Percentiles rank a stretch among this genome's conserved stretches.
Evolutionary conservation across 495 filamentous ascomycete species (phyloP).

Genomic region (Choiromyces venosus): DNA sequence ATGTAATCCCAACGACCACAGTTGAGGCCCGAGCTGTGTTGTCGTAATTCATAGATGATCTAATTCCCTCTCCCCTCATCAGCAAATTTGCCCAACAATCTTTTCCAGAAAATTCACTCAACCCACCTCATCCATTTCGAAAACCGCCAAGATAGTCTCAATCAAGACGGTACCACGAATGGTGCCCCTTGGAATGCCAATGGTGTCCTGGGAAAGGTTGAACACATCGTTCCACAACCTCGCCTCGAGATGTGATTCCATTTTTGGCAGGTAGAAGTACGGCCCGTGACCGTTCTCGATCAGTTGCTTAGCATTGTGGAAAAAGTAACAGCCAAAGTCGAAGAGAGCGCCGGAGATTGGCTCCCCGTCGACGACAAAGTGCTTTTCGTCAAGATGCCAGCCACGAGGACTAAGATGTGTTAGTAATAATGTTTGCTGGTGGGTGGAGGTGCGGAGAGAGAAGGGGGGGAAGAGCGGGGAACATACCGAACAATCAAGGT

Average conservation of each 20-base stretch:
- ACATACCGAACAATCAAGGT: constrained; percentile 69
- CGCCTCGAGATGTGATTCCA: constrained; percentile 97
- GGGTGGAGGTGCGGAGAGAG: neutral
- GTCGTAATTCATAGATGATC: constrained; percentile 98
- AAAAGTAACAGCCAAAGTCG: constrained; percentile 99
- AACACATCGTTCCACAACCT: constrained; percentile 98
- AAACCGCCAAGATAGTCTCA: constrained; percentile 97
- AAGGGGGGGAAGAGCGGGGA: neutral
- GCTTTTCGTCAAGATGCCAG: constrained; percentile 97
- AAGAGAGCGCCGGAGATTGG: constrained; percentile 90
- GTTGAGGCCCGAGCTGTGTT: constrained; percentile 94
- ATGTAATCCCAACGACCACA: constrained; percentile 99
- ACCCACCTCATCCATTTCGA: constrained; percentile 91
- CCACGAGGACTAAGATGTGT: constrained; percentile 56
- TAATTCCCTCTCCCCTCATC: constrained; percentile 35
- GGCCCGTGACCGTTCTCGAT: constrained; percentile 78
- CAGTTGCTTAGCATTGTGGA: constrained; percentile 92
- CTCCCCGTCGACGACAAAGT: constrained; percentile 93
- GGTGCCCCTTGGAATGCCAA: constrained; percentile 82
- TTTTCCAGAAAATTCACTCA: neutral
- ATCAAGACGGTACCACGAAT: constrained; percentile 95
- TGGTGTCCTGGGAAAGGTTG: constrained; percentile 90
- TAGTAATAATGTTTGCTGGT: neutral
- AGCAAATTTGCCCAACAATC: constrained; percentile 6
- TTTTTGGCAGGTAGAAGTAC: constrained; percentile 99